phyloP scores from a whole-genome alignment of 1,284 basidiomycete genomes.

The Melanopsichium pennsylvanicum region DNA sequence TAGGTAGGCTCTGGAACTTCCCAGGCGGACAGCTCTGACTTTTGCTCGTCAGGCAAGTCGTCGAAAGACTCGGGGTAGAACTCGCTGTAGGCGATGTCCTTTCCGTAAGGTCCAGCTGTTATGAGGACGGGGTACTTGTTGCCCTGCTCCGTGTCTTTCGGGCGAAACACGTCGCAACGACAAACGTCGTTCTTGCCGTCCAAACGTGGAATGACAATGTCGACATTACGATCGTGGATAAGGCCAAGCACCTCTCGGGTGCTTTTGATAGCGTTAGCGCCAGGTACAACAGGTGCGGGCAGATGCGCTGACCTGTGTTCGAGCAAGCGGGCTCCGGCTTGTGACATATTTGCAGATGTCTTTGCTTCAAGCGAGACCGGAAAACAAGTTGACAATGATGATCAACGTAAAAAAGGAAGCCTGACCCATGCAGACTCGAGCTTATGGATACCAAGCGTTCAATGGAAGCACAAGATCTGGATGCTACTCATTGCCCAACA shows the following conservation, averaged over 20 bases:
- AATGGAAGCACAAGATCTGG: too few species aligned
- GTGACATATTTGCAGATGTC: not conserved
- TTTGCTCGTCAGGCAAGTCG: constrained; percentile 63
- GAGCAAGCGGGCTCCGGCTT: constrained; percentile 11
- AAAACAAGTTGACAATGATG: not conserved
- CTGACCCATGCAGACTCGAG: not conserved
- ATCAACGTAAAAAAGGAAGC: not conserved
- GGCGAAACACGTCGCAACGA: constrained; percentile 61
- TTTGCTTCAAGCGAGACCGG: not conserved
- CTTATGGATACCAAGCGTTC: too few species aligned
- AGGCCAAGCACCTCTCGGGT: constrained; percentile 9
- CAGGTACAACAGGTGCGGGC: constrained; percentile 8
- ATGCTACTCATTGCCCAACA: too few species aligned
- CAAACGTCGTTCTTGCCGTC: constrained; percentile 51
- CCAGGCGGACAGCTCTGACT: constrained; percentile 61
- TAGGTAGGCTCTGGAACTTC: constrained; percentile 63
- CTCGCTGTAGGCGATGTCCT: constrained; percentile 59
- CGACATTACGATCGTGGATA: constrained; percentile 58
- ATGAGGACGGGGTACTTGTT: constrained; percentile 57
- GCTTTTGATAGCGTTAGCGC: constrained; percentile 22
- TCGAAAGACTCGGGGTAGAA: constrained; percentile 56
- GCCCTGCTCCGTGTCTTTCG: constrained; percentile 37
- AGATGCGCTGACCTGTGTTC: constrained; percentile 15
- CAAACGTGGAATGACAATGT: constrained; percentile 62
- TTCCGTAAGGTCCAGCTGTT: constrained; percentile 64